Base-by-base conservation (phyloP, 495 filamentous ascomycete species). In the Penicillium cinerascens region DNA sequence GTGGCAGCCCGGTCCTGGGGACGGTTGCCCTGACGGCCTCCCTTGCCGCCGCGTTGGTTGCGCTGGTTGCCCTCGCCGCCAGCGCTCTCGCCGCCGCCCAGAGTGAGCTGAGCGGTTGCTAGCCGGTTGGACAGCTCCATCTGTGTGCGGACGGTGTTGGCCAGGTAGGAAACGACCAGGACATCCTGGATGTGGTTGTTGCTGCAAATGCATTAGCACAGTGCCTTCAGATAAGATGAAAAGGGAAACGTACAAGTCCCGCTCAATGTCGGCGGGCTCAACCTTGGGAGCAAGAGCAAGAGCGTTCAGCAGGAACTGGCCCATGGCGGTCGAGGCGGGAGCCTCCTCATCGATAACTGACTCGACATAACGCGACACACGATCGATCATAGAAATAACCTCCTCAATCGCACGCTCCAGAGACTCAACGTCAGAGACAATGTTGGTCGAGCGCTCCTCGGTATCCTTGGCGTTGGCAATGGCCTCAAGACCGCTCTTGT, bases 121-220 rank as follows among this genome's bases (percentile, higher is more conserved):
- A 97, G 75, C 25, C 92, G 83, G 77, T 96, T 95, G 43, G 91
- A 93, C 38, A 98, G 83, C 68, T 97, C 93, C 71, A 98, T 98
- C 78, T 98, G 93, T 61, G 92, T 97, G 70, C 93, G 90, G 73
- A 98, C 95, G 44, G 92, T 97, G 78, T 97, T 98, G 60, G 93
- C 91, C 41, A 98, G 80, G 78, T 98, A 98, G 42, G 89, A 91
- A 56, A 97, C 91, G 61, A 97, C 87, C 42, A 98, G 84, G 51
- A 98, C 91, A 66, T 98, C 93, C 76, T 98, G 93, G 71, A 98
- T 89, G 75, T 98, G 93, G 75, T 95, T 95, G 81, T 98, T 97
- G 83, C 83, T 86, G 67, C 40, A 44, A 17, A 25, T 8, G 62
- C 70, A 33, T 33, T 54, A 67, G 52, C 45, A 50, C 66, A 86